A percentile compares a stretch with the other conserved stretches of the same genome.
These are phyloP conservation scores for Turritis glabra DNA, from an alignment of 345 rosid genomes.

Conservation along the genomic window DNA sequence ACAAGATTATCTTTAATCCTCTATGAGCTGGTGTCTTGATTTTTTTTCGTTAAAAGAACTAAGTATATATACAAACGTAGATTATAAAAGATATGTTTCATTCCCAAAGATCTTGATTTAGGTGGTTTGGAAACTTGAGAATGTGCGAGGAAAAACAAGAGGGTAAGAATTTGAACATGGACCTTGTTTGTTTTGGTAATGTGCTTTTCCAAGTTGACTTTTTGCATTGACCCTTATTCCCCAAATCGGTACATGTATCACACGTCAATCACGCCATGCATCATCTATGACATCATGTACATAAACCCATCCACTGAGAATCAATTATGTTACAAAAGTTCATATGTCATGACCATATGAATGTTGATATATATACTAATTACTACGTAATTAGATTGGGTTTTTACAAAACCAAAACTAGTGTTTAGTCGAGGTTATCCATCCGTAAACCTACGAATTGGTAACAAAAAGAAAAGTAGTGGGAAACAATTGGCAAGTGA, in stretches of 20 bases:
- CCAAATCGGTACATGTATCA: slow-evolving; percentile 32
- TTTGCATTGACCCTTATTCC: slow-evolving; percentile 24
- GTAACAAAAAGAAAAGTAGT: not conserved
- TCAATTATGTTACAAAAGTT: not conserved
- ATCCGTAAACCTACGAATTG: not conserved
- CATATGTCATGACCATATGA: not conserved
- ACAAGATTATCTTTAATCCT: not conserved
- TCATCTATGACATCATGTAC: slow-evolving; percentile 10
- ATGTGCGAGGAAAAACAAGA: slow-evolving; percentile 2
- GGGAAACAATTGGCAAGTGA: not conserved
- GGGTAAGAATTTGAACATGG: slow-evolving; percentile 18
- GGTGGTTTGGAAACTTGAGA: slow-evolving; percentile 23
- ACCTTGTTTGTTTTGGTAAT: slow-evolving; percentile 30
- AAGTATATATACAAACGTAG: not conserved
- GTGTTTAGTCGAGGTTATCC: not conserved
- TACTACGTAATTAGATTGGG: not conserved
- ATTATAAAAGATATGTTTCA: slow-evolving; percentile 1
- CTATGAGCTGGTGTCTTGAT: not conserved
- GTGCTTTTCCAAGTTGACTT: slow-evolving; percentile 36
- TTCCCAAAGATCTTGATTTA: slow-evolving; percentile 7
- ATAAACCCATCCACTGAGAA: not conserved
- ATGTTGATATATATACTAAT: not conserved
- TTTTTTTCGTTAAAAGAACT: not conserved
- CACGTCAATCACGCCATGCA: slow-evolving; percentile 18
- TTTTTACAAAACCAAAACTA: not conserved